Percentiles rank a stretch among this genome's conserved stretches.
These are phyloP conservation scores for Krasilnikovozyma curviuscula DNA, from an alignment of 768 basidiomycete species.

Conservation along the genomic window DNA sequence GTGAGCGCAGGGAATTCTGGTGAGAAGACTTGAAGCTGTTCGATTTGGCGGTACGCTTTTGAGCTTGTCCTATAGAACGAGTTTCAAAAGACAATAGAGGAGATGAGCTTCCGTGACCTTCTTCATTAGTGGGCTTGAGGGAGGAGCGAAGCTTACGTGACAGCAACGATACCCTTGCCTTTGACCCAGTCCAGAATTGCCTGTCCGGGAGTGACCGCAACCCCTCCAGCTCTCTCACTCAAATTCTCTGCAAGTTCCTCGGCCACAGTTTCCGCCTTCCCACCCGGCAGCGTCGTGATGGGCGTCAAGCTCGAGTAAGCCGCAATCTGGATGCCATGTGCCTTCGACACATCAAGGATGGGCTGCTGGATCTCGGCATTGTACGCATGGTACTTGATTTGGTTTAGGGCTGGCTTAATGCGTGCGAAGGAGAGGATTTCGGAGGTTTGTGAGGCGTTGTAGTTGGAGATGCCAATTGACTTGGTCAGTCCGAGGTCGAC, in stretches of 20 bases:
- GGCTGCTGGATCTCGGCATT: background rate
- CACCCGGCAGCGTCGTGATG: constrained; percentile 7
- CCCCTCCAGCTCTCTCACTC: background rate
- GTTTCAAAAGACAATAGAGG: background rate
- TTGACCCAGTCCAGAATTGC: constrained; percentile 6
- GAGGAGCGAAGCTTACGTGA: constrained; percentile 1
- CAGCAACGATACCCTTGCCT: constrained; percentile 8
- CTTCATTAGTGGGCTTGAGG: background rate
- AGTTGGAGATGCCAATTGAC: constrained; percentile 3
- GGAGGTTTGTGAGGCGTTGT: background rate
- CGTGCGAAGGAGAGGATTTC: constrained; percentile 3
- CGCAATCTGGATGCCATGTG: constrained; percentile 7
- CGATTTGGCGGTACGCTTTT: constrained; percentile 5
- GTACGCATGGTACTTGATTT: constrained; percentile 10
- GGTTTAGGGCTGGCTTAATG: constrained; percentile 10
- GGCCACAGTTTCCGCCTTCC: constrained; percentile 3
- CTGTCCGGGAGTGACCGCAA: constrained; percentile 4
- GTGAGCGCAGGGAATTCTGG: constrained; percentile 5
- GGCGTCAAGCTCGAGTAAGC: constrained; percentile 7
- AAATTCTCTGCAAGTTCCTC: background rate
- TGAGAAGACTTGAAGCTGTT: constrained; percentile 5
- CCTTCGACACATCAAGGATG: background rate
- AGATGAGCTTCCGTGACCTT: too few relatives aligned
- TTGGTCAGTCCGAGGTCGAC: background rate
- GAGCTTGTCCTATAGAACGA: background rate